A percentile compares a stretch with the other conserved stretches of the same genome.
These are phyloP conservation scores for Phytopythium ostracodes DNA, from an alignment of 352 stramenopile species.

Conservation along the genomic window DNA sequence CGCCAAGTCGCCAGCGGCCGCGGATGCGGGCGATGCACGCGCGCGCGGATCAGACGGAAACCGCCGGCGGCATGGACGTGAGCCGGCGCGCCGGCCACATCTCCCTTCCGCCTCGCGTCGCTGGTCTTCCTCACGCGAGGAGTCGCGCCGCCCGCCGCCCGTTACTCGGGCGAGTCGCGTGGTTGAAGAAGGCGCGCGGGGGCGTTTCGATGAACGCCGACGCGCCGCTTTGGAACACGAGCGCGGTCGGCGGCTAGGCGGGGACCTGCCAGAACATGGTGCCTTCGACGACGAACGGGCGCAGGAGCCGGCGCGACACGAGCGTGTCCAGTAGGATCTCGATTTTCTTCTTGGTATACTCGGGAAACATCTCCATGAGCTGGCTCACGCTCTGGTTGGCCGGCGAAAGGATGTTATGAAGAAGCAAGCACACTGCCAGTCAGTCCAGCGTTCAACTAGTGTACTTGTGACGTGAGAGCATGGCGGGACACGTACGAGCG, in stretches of 20 bases:
- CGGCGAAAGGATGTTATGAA: background rate
- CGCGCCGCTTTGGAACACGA: no score
- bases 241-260: background rate
- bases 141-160: background rate
- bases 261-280: constrained; percentile 83
- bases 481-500: constrained; percentile 42
- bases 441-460: constrained; percentile 3
- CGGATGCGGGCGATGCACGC: no score
- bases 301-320: constrained; percentile 67
- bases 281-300: constrained; percentile 80
- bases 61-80: background rate
- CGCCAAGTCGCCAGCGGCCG: background rate
- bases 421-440: background rate
- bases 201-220: background rate
- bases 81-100: background rate
- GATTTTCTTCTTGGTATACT: constrained; percentile 67
- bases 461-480: background rate
- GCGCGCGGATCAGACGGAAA: background rate
- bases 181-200: background rate
- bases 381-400: constrained; percentile 57
- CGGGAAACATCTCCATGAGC: constrained; percentile 58
- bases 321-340: constrained; percentile 77
- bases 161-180: background rate
- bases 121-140: background rate
- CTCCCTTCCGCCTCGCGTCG: background rate